Evolutionary conservation across 2,329 filamentous ascomycete species (phyloP), one percentile per base, ranked within the genome.

Genomic region (Aureobasidium sp.): DNA sequence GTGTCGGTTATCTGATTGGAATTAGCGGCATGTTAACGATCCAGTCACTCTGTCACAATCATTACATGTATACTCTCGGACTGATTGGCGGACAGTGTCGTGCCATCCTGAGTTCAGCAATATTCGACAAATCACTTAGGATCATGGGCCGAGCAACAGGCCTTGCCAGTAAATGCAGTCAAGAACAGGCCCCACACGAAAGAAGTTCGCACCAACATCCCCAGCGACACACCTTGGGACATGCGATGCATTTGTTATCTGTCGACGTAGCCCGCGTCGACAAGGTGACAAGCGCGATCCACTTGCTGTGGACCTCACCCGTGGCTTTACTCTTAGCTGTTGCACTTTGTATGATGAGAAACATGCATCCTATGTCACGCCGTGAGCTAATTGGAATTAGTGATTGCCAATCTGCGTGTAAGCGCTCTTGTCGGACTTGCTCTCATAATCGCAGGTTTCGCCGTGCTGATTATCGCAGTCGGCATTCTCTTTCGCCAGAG

Each of bases 61-160:
- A 97, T 70, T 97, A 96, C 76, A 87, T 97, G 70, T 97, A 93
- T 70, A 85, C 87, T 23, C 91, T 93, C 26, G 95, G 96, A 88
- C 87, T 95, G 77, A 85, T 95, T 44, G 94, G 93, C 65, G 94
- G 91, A 0, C 87, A 97, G 76, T 78, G 84, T 8, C 84, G 93
- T 71, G 91, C 87, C 0, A 88, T 90, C 0, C 78, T 97, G 47
- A 96, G 97, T 67, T 85, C 89, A 26, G 77, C 91, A 63, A 91
- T 97, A 62, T 97, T 96, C 70, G 90, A 94, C 72, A 97, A 97
- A 74, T 20, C 20, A 20, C 20, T 20, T 20, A 20, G 20, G 20
- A 20, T 20, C 20, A 20, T 20, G 20, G 20, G 20, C 20, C 20
- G 20, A 20, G 20, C 20, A 1, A 20, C 20, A 20, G 20, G 86